Percentiles rank a stretch among this genome's conserved stretches.
Conservation (phyloP, 1,139 yeast genomes). For the Taiozyma sp. region DNA sequence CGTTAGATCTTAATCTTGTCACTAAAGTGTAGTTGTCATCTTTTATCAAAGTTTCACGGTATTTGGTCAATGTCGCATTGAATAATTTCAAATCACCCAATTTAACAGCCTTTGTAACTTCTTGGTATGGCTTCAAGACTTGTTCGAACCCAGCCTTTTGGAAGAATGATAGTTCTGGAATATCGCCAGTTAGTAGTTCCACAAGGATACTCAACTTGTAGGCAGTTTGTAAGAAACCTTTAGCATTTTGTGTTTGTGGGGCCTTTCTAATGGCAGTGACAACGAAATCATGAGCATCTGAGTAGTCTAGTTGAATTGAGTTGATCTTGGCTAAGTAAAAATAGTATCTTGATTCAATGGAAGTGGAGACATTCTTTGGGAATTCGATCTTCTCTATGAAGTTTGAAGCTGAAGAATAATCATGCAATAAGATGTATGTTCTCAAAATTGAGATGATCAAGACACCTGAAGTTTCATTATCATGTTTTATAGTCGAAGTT, state of each 20-base stretch:
- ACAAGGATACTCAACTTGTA: conserved; percentile 84
- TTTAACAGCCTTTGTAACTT: conserved; percentile 87
- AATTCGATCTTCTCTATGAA: conserved; percentile 85
- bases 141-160: conserved; percentile 53
- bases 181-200: conserved; percentile 93
- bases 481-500: conserved; percentile 89
- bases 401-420: conserved; percentile 82
- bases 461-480: conserved; percentile 85
- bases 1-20: conserved; percentile 89
- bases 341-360: conserved; percentile 86
- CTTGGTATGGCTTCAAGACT: conserved; percentile 74
- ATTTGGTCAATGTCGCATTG: conserved; percentile 63
- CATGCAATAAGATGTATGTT: conserved; percentile 72
- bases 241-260: conserved; percentile 85
- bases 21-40: conserved; percentile 87
- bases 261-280: conserved; percentile 94
- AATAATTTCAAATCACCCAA: conserved; percentile 85
- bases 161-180: conserved; percentile 87
- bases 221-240: conserved; percentile 87
- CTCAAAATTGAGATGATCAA: conserved; percentile 79
- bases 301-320: conserved; percentile 90
- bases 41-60: conserved; percentile 54
- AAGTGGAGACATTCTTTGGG: conserved; percentile 81
- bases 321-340: conserved; percentile 86
- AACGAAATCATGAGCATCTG: conserved; percentile 84